phyloP scores from a whole-genome alignment of 1,284 basidiomycete genomes.

The Laetiporus sulphureus region DNA sequence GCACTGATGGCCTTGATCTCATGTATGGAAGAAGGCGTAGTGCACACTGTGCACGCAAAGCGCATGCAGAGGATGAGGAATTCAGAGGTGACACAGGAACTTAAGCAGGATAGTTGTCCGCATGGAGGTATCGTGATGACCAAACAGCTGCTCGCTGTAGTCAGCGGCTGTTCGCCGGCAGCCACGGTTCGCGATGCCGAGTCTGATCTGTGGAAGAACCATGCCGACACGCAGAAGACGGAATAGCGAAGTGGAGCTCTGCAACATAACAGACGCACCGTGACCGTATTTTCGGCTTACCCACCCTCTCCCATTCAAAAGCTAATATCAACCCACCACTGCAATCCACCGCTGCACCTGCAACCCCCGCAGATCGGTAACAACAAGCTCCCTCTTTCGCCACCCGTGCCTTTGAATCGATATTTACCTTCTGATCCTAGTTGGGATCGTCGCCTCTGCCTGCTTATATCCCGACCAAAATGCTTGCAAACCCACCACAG shows the following conservation, averaged over 20 bases:
- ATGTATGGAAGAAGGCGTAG: too few relatives aligned
- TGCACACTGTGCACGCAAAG: too few relatives aligned
- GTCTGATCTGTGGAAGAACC: not conserved
- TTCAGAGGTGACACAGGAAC: too few relatives aligned
- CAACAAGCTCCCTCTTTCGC: too few relatives aligned
- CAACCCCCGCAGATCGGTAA: not conserved
- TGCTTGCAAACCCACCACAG: constrained; percentile 14
- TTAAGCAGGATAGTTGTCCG: too few relatives aligned
- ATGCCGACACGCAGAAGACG: constrained; percentile 4
- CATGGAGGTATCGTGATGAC: too few relatives aligned
- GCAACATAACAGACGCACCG: constrained; percentile 8
- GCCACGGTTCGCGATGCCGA: not conserved
- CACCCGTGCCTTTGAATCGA: too few relatives aligned
- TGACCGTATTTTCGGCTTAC: too few relatives aligned
- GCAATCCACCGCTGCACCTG: constrained; percentile 2
- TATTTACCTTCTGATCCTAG: too few relatives aligned
- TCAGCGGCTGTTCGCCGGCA: not conserved
- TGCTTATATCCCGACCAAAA: constrained; percentile 2
- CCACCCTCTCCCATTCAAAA: constrained; percentile 6
- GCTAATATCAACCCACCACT: constrained; percentile 1
- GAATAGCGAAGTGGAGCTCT: constrained; percentile 6
- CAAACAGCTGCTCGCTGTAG: not conserved
- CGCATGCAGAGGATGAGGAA: too few relatives aligned
- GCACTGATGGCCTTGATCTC: too few relatives aligned
- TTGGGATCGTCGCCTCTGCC: not conserved